Evolutionary conservation across 805 yeast genomes (phyloP).

Genomic region (Saturnispora halmiae): DNA sequence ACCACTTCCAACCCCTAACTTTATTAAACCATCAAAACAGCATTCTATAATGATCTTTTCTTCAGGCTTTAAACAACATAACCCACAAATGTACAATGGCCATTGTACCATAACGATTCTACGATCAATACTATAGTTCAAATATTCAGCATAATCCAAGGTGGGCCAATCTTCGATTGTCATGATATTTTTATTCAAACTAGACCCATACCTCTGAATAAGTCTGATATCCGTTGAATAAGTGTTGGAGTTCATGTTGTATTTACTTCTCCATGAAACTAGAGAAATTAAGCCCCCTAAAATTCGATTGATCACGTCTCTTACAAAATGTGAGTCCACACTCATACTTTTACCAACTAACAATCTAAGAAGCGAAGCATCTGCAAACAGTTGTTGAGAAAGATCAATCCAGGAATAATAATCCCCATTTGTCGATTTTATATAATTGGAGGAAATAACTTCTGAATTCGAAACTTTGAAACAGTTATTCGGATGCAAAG

Average conservation of each 20-base stretch:
- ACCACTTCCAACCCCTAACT: conserved; percentile 30
- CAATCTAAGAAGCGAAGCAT: conserved; percentile 32
- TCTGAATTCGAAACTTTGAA: neutral
- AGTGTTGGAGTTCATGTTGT: neutral
- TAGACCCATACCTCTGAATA: conserved; percentile 1
- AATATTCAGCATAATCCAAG: conserved; percentile 23
- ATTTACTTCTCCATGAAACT: conserved; percentile 15
- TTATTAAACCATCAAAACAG: conserved; percentile 28
- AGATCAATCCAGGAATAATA: conserved; percentile 32
- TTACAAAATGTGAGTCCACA: conserved; percentile 21
- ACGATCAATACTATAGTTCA: conserved; percentile 28
- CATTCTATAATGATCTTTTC: conserved; percentile 29
- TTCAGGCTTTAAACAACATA: conserved; percentile 25
- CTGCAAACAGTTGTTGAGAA: conserved; percentile 31
- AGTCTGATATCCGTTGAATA: neutral
- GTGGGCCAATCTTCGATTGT: conserved; percentile 11
- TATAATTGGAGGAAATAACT: conserved; percentile 3
- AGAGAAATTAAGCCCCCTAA: conserved; percentile 21
- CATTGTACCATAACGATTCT: conserved; percentile 32
- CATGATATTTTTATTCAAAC: neutral
- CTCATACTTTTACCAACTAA: conserved; percentile 23
- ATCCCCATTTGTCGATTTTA: conserved; percentile 14
- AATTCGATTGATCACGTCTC: conserved; percentile 28
- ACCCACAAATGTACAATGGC: conserved; percentile 30
- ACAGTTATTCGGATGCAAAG: conserved; percentile 23